Evolutionary conservation across 2,329 filamentous ascomycete species (phyloP), one percentile per base, ranked within the genome.

Genomic region (Achaetomium macrosporum): DNA sequence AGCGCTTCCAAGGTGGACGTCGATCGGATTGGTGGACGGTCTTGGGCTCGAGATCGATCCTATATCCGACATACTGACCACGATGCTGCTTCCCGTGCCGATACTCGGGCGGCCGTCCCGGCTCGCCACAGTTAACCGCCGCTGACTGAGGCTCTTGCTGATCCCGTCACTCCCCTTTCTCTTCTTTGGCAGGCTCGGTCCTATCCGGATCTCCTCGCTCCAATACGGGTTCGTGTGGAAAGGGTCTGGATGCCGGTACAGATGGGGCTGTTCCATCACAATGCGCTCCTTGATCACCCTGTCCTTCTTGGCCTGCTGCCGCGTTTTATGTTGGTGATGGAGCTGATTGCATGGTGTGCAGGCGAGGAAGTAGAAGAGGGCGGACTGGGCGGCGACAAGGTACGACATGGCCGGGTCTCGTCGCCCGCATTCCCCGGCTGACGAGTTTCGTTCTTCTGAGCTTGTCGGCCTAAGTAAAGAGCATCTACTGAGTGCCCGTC

Each of bases 221-320:
- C 91, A 96, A 70, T 88, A 89, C 12, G 86, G 85, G 64, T 96
- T 96, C 29, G 90, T 95, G 64, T 84, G 85, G 63, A 90, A 93
- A 1, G 90, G 88, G 42, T 83, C 82, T 1, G 87, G 90, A 63
- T 96, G 90, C 47, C 83, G 78, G 68, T 95, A 93, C 11, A 83
- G 69, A 39, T 81, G 82, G 0, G 88, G 88, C 66, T 90, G 82
- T 59, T 90, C 82, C 50, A 78, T 78, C 61, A 87, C 80, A 53
- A 84, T 69, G 54, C 76, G 80, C 42, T 78, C 77, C 66, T 87
- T 85, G 60, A 86, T 81, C 60, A 80, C 75, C 52, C 84, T 78
- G 56, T 86, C 83, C 62, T 78, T 79, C 65, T 82, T 83, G 46
- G 88, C 87, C 66, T 88, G 78, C 61, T 81, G 79, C 68, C 82